Evolutionary conservation across 768 basidiomycete species (phyloP).

Genomic region (Melanogaster broomeanus): DNA sequence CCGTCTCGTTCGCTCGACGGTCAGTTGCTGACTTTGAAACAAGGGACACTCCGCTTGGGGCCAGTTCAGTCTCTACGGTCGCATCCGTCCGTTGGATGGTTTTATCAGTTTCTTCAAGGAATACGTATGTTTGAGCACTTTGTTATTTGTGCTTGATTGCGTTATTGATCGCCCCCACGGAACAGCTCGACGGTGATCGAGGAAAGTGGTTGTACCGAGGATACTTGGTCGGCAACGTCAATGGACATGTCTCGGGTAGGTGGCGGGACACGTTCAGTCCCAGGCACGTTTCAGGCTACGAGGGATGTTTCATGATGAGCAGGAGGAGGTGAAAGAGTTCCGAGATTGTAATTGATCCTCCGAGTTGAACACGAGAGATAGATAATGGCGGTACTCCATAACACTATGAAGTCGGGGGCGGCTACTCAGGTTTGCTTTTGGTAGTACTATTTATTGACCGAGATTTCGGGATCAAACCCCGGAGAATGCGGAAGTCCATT

Average conservation of each 20-base stretch:
- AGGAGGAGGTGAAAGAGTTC: conserved; percentile 46
- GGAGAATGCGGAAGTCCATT: too few species aligned
- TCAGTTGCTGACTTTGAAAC: conserved; percentile 5
- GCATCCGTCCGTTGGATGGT: conserved; percentile 81
- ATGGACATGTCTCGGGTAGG: conserved; percentile 76
- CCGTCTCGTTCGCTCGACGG: neutral
- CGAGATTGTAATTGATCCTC: neutral
- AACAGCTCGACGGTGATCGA: conserved; percentile 66
- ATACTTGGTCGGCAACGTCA: conserved; percentile 68
- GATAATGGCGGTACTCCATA: neutral
- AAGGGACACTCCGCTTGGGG: conserved; percentile 94
- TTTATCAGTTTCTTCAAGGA: conserved; percentile 81
- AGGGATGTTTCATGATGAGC: conserved; percentile 83
- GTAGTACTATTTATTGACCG: neutral
- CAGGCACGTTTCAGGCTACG: conserved; percentile 66
- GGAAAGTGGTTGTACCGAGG: conserved; percentile 88
- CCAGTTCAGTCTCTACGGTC: conserved; percentile 76
- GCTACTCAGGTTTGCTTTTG: neutral
- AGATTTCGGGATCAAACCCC: too few species aligned
- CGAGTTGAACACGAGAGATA: neutral
- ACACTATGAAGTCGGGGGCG: neutral
- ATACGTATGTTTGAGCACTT: conserved; percentile 55
- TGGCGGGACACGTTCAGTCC: conserved; percentile 86
- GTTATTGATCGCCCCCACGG: neutral
- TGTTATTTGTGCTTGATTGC: neutral